Base-by-base conservation (phyloP, 2,329 filamentous ascomycete genomes). In the Lachnellula willkommii region DNA sequence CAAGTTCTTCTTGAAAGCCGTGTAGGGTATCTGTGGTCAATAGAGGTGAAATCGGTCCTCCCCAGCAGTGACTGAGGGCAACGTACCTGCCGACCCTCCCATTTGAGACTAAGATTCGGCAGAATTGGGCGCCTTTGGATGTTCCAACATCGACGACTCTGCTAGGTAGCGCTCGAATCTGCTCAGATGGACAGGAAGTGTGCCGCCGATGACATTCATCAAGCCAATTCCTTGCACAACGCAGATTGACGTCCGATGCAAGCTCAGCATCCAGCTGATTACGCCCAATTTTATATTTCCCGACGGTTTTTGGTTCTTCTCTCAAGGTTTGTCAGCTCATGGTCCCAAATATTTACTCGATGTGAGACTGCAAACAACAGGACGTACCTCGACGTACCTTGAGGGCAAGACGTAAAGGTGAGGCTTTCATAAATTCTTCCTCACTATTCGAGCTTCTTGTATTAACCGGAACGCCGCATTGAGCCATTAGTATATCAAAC, bases 41-140 rank as follows among this genome's bases (percentile, higher is more conserved):
- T 14, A 40, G 47, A 9, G 60, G 57, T 4, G 57, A 60, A 2
- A 60, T 62, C 36, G 56, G 54, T 26, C 52, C 52, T 14, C 66
- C 67, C 66, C 66, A 68, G 42, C 66, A 66, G 47, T 69, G 64
- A 46, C 63, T 64, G 15, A 68, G 58, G 3, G 64, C 60, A 22
- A 61, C 39, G 17, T 42, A 42, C 17, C 15, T 20, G 15, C 39
- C 15, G 15, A 3, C 12, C 2, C 2, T 42, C 6, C 17, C 39
- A 11, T 42, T 42, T n/a, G 39, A 42, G 15, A 42, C 15, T 7
- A 42, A 6, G 39, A 42, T 42, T 42, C 39, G 15, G 15, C 15
- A 20, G 17, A n/a, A n/a, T n/a, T 20, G 39, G 15, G 39, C 15
- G 3, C 15, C 15, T 20, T 42, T 20, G 3, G 39, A n/a, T 17